These are phyloP conservation scores for Rhizophagus sp. DNA, from an alignment of 192 early-diverging fungal genomes.

Conservation along the genomic window DNA sequence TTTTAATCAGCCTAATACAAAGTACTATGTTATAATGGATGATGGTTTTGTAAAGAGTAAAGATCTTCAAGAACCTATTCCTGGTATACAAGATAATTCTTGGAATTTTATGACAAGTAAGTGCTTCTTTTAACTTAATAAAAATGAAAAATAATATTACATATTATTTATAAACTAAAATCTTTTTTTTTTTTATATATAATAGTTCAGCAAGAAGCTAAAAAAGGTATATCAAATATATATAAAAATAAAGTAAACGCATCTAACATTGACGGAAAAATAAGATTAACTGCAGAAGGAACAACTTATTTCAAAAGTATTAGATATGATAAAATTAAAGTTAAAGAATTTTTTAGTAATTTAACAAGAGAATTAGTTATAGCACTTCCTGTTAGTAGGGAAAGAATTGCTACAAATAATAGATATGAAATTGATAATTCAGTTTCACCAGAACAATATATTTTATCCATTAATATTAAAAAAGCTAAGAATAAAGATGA, in stretches of 20 bases:
- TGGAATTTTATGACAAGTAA: background rate
- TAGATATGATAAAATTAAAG: too few species aligned
- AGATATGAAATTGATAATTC: background rate
- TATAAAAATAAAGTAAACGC: too few species aligned
- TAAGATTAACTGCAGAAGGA: too few species aligned
- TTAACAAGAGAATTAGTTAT: background rate
- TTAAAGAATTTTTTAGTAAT: background rate
- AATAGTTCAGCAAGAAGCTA: too few species aligned
- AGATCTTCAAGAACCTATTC: background rate
- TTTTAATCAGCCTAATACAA: background rate
- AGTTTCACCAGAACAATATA: background rate
- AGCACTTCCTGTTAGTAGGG: background rate
- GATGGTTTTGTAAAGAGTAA: constrained; percentile 3
- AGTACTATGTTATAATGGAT: constrained; percentile 14
- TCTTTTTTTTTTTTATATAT: too few species aligned
- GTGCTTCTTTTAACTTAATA: background rate
- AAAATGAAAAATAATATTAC: too few species aligned
- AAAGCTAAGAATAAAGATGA: background rate
- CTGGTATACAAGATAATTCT: background rate
- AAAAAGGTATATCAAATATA: too few species aligned
- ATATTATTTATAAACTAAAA: too few species aligned
- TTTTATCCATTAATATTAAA: background rate
- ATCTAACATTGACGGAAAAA: too few species aligned
- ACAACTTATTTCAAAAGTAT: too few species aligned
- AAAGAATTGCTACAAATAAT: background rate